A percentile compares a stretch with the other conserved stretches of the same genome.
phyloP scores from a whole-genome alignment of 352 stramenopile genomes.

The Chrysophaeum taylorii region DNA sequence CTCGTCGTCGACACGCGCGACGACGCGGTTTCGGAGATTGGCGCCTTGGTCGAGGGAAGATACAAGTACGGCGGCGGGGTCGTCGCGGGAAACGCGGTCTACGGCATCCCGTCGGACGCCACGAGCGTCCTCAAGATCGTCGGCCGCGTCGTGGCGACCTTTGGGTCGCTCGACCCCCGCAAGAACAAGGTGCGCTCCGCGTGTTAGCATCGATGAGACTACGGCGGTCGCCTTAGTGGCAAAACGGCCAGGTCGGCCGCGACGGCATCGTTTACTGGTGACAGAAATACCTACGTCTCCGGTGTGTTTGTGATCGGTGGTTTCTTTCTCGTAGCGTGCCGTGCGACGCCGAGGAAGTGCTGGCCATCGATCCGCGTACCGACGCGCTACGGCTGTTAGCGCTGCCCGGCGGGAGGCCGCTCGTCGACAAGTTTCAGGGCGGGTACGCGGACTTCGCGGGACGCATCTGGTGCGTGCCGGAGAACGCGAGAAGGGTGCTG shows the following conservation, averaged over 20 bases:
- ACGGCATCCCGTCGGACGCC: slow-evolving; percentile 14
- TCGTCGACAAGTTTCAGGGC: slow-evolving; percentile 18
- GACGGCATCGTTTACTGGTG: slow-evolving; percentile 21
- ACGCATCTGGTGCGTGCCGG: slow-evolving; percentile 20
- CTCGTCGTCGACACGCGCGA: background rate
- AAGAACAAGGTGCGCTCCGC: no score
- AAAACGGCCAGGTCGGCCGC: slow-evolving; percentile 12
- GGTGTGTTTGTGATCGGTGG: no score
- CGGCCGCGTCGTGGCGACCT: background rate
- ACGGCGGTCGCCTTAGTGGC: no score
- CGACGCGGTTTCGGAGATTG: background rate
- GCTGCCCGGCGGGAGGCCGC: background rate
- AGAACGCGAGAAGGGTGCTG: slow-evolving; percentile 2
- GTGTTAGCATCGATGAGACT: no score
- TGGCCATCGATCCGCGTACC: slow-evolving; percentile 7
- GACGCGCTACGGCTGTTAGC: background rate
- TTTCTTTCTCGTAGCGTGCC: no score
- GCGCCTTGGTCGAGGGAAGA: background rate
- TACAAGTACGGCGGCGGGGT: slow-evolving; percentile 9
- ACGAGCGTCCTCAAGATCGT: slow-evolving; percentile 15
- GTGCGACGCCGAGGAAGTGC: background rate
- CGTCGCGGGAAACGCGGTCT: background rate
- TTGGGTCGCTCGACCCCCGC: background rate
- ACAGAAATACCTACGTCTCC: no score
- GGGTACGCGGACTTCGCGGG: slow-evolving; percentile 15